Percentiles rank a stretch among this genome's conserved stretches.
phyloP scores from a whole-genome alignment of 2,329 filamentous ascomycete species.

The Verticillium klebahnii region DNA sequence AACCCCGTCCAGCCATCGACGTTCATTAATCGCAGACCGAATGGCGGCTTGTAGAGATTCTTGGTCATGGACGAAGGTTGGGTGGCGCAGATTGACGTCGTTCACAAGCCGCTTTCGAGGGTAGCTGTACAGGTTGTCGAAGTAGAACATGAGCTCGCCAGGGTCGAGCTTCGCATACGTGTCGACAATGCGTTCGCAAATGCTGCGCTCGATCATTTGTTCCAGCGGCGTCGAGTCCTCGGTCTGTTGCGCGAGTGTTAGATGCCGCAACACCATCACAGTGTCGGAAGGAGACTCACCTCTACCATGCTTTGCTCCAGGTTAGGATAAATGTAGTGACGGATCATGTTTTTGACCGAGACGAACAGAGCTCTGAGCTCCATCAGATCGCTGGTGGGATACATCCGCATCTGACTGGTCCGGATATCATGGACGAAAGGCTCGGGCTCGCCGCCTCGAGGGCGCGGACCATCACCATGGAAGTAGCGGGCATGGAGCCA shows the following conservation, averaged over 20 bases:
- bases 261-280: neutral
- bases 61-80: constrained; percentile 38
- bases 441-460: constrained; percentile 30
- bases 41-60: constrained; percentile 38
- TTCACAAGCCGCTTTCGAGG: constrained; percentile 38
- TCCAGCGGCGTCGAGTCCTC: constrained; percentile 6
- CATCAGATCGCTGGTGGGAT: constrained; percentile 37
- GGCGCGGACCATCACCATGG: constrained; percentile 37
- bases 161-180: constrained; percentile 47
- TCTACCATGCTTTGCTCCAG: constrained; percentile 29
- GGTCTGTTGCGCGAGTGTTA: neutral
- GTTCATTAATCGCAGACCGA: constrained; percentile 32
- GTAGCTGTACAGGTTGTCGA: constrained; percentile 41
- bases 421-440: constrained; percentile 34
- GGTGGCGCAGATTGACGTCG: constrained; percentile 33
- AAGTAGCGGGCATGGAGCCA: constrained; percentile 51
- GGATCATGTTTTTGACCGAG: constrained; percentile 38
- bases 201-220: constrained; percentile 11
- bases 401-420: constrained; percentile 36
- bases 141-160: constrained; percentile 42
- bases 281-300: constrained; percentile 19
- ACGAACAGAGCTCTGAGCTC: constrained; percentile 41
- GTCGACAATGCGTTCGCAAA: constrained; percentile 29
- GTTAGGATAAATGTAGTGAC: constrained; percentile 41
- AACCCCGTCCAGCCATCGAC: constrained; percentile 25